phyloP scores from a whole-genome alignment of 305 asterid genomes.

The Solanum aculeatissimum region DNA sequence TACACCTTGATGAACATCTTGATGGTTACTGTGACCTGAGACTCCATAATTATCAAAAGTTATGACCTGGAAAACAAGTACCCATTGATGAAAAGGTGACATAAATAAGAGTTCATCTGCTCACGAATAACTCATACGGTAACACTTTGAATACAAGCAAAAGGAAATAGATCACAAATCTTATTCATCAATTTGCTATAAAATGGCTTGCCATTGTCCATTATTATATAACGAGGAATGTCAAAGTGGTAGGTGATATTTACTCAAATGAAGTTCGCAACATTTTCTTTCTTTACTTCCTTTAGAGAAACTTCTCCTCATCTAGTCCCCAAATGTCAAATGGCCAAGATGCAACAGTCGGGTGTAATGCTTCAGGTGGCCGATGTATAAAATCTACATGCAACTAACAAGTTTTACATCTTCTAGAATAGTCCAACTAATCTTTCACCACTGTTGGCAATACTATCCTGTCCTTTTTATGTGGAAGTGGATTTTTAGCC shows the following conservation, averaged over 20 bases:
- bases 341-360: background rate
- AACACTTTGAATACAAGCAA: background rate
- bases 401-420: background rate
- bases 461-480: background rate
- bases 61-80: slow-evolving; percentile 40
- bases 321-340: background rate
- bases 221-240: background rate
- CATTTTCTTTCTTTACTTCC: background rate
- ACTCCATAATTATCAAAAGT: slow-evolving; percentile 78
- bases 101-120: background rate
- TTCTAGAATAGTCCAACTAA: background rate
- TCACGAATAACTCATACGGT: background rate
- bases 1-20: slow-evolving; percentile 73
- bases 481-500: background rate
- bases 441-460: background rate
- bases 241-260: background rate
- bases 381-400: background rate
- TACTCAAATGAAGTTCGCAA: background rate
- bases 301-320: background rate
- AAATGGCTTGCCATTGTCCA: background rate
- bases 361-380: background rate
- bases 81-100: background rate
- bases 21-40: slow-evolving; percentile 92
- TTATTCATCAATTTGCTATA: background rate
- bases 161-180: background rate